A percentile compares a stretch with the other conserved stretches of the same genome.
Evolutionary conservation across 768 basidiomycete genomes (phyloP).

Genomic region (Leccinum truebloodii): DNA sequence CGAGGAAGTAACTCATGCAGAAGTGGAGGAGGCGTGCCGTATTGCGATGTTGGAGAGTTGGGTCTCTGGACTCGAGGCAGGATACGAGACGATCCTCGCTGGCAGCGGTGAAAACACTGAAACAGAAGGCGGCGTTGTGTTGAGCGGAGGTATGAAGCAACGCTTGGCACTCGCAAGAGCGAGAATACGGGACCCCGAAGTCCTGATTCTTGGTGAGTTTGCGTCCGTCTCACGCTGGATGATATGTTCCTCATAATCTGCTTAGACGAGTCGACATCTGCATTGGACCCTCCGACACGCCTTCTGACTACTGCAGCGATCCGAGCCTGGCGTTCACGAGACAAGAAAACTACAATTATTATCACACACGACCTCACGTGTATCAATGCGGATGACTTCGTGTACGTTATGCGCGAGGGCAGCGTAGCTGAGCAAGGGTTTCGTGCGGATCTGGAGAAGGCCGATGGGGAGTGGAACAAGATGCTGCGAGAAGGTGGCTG

Average conservation of each 20-base stretch:
- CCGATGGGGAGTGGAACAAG: constrained; percentile 63
- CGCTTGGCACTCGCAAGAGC: constrained; percentile 88
- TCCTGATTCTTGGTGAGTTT: constrained; percentile 84
- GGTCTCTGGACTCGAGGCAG: constrained; percentile 76
- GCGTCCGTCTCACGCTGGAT: not conserved
- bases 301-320: constrained; percentile 79
- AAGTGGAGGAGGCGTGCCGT: constrained; percentile 64
- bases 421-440: constrained; percentile 85
- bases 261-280: constrained; percentile 78
- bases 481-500: constrained; percentile 71
- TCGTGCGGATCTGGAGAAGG: constrained; percentile 70
- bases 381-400: constrained; percentile 73
- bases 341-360: constrained; percentile 53
- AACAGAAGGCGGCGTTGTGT: constrained; percentile 56
- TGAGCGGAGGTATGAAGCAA: constrained; percentile 94
- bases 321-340: constrained; percentile 56
- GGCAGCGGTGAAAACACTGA: constrained; percentile 44
- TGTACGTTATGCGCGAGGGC: constrained; percentile 88
- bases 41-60: constrained; percentile 88
- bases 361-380: constrained; percentile 51
- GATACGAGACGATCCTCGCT: constrained; percentile 77
- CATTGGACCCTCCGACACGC: constrained; percentile 85
- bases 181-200: constrained; percentile 78
- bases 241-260: not conserved
- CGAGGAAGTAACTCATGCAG: too few relatives aligned